Conservation (phyloP, 371 early-diverging fungal genomes). For the Chytridium lagenaria region DNA sequence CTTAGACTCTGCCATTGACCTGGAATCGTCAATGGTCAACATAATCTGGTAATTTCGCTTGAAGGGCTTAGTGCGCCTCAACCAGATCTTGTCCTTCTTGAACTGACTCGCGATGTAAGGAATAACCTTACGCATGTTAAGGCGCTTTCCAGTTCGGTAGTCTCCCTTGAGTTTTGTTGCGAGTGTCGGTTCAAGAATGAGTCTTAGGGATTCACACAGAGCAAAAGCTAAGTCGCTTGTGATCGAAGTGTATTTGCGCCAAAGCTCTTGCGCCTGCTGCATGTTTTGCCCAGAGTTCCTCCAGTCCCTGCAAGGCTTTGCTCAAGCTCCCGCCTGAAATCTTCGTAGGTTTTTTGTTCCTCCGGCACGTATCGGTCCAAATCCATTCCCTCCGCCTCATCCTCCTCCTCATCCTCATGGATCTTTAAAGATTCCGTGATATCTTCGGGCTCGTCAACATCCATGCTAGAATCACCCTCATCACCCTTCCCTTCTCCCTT, state of each 20-base stretch:
- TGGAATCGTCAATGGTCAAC: slow-evolving; percentile 98
- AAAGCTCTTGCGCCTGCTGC: slow-evolving; percentile 72
- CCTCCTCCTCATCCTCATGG: slow-evolving; percentile 53
- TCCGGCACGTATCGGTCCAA: not conserved
- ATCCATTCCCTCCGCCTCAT: slow-evolving; percentile 40
- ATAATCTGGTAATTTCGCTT: slow-evolving; percentile 98
- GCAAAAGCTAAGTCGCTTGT: slow-evolving; percentile 85
- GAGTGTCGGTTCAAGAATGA: slow-evolving; percentile 97
- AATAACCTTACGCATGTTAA: slow-evolving; percentile 99
- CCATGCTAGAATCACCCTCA: slow-evolving; percentile 43
- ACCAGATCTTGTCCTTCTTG: slow-evolving; percentile 99
- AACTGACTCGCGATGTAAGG: slow-evolving; percentile 99
- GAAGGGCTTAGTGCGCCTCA: slow-evolving; percentile 96
- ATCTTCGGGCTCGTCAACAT: slow-evolving; percentile 40
- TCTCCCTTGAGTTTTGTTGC: slow-evolving; percentile 98
- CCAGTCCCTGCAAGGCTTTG: slow-evolving; percentile 59
- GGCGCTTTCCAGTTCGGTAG: slow-evolving; percentile 98
- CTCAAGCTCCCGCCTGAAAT: slow-evolving; percentile 61
- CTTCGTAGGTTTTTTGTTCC: slow-evolving; percentile 45
- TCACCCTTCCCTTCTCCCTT: slow-evolving; percentile 45
- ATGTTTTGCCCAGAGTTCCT: slow-evolving; percentile 50
- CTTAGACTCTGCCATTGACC: slow-evolving; percentile 92
- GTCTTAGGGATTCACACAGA: slow-evolving; percentile 93
- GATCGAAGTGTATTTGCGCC: slow-evolving; percentile 87
- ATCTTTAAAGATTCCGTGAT: slow-evolving; percentile 41